Evolutionary conservation across 352 stramenopile genomes (phyloP).

Genomic region (Aphanomyces invadans): DNA sequence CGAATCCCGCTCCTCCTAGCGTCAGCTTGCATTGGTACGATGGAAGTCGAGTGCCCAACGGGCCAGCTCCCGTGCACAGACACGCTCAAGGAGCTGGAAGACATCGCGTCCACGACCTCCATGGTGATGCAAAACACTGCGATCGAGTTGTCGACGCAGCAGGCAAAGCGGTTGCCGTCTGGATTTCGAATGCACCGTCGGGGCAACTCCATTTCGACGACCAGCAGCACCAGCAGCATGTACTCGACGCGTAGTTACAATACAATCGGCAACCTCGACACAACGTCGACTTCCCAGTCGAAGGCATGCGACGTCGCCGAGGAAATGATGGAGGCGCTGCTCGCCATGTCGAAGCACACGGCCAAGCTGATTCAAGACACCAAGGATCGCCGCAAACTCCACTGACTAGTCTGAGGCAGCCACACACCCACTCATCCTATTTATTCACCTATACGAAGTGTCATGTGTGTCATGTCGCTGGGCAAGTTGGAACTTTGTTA

Average conservation of each 20-base stretch:
- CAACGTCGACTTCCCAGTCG: background rate
- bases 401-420: too few relatives aligned
- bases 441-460: too few relatives aligned
- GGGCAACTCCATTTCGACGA: constrained; percentile 4
- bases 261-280: background rate
- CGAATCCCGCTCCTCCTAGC: constrained; percentile 1
- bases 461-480: too few relatives aligned
- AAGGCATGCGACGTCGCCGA: background rate
- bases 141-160: background rate
- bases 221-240: background rate
- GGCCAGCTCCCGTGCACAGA: background rate
- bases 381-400: background rate
- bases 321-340: constrained; percentile 1
- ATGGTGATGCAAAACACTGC: constrained; percentile 15
- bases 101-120: constrained; percentile 6
- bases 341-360: constrained; percentile 10
- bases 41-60: background rate
- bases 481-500: too few relatives aligned
- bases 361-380: background rate
- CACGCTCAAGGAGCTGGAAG: background rate
- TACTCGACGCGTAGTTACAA: background rate
- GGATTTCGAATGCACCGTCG: background rate
- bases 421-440: too few relatives aligned
- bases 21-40: constrained; percentile 1
- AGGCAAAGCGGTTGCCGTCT: background rate